Conservation (phyloP, 495 filamentous ascomycete species). For the Lasiosphaeria hispida region DNA sequence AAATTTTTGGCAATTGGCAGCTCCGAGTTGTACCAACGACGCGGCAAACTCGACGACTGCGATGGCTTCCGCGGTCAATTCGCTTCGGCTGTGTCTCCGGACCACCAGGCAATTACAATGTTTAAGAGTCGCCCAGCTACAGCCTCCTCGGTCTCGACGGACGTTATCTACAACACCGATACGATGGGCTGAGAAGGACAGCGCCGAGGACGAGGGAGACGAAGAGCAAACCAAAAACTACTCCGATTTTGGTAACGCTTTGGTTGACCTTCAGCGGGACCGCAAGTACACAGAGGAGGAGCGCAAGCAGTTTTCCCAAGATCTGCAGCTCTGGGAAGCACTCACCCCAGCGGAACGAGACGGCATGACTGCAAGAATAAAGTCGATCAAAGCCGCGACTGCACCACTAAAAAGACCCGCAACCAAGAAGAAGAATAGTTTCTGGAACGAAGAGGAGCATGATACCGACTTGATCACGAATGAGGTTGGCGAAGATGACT, state of each 20-base stretch:
- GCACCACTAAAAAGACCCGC: conserved; percentile 12
- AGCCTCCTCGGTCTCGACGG: conserved; percentile 28
- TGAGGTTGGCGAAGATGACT: conserved; percentile 41
- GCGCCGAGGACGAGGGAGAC: no score
- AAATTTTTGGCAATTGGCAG: conserved; percentile 1
- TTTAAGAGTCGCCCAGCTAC: conserved; percentile 13
- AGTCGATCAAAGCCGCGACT: not conserved
- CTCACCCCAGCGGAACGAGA: conserved; percentile 9
- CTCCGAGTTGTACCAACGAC: conserved; percentile 11
- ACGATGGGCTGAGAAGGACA: conserved; percentile 18
- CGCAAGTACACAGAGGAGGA: conserved; percentile 9
- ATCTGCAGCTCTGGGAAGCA: conserved; percentile 20
- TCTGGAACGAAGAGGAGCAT: conserved; percentile 44
- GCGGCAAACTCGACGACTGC: conserved; percentile 18
- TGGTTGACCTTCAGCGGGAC: conserved; percentile 11
- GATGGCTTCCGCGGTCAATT: conserved; percentile 51
- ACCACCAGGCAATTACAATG: conserved; percentile 32
- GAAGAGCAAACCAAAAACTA: conserved; percentile 1
- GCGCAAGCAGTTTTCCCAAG: not conserved
- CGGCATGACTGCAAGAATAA: no score
- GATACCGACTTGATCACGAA: conserved; percentile 41
- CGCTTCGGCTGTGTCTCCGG: conserved; percentile 47
- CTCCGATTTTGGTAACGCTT: conserved; percentile 19
- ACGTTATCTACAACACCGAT: conserved; percentile 39
- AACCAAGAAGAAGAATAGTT: conserved; percentile 17